Base-by-base conservation (phyloP, 768 basidiomycete genomes). In the Crassisporium funariophilum region DNA sequence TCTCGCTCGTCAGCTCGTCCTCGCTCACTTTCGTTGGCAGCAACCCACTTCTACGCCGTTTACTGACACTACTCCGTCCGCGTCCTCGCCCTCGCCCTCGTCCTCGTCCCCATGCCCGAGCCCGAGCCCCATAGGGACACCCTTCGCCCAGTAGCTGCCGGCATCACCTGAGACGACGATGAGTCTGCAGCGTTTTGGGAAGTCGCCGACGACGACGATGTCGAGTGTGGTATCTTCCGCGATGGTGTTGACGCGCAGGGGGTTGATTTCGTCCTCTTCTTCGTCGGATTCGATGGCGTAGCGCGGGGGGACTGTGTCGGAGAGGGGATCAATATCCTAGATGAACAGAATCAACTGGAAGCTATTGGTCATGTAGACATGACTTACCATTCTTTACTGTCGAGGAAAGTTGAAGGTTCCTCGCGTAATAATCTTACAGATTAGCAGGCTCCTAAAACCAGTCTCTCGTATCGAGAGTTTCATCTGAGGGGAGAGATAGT, bases 201-300 rank as follows among this genome's bases (percentile, higher is more conserved):
- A 34, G 45, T 71, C 54, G 2, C 74, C 75, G 7, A 66, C 50
- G 46, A 82, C 59, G 49, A 71, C 65, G 53, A 80, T 55, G 24
- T 69, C 61, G 31, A 58, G 36, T 17, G 43, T 40, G 17, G 55
- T 41, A n/a, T 51, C 50, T 44, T 53, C 45, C 36, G 52, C 50
- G 44, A 39, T 16, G 19, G 52, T 10, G 35, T 53, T 48, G 6
- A 56, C 35, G 15, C 61, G 55, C 2, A 74, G 59, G 11, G 78
- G 77, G 43, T 77, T 76, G 50, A 71, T 70, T 55, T 84, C 82
- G 41, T 85, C 83, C 50, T 79, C 76, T 49, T 83, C 82, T n/a
- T 84, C 82, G 49, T 86, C 84, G 4, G 82, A 84, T 56, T 86
- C 84, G 39, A 84, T 64, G 27, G 77, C 77, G 50, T 86, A 73